phyloP scores from a whole-genome alignment of 2,329 filamentous ascomycete species.

The Fusarium irregulare region DNA sequence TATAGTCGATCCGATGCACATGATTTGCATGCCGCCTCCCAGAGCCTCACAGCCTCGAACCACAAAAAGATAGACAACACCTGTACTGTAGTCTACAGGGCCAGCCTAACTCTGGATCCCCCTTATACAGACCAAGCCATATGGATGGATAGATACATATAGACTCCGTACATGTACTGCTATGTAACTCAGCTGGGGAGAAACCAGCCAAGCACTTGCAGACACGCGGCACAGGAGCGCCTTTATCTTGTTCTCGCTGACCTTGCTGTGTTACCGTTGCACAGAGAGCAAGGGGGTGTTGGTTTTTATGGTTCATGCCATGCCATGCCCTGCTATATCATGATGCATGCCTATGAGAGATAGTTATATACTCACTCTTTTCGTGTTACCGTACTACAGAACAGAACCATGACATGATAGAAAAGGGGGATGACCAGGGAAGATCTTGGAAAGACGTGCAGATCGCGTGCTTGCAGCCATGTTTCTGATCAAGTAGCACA shows the following conservation, averaged over 20 bases:
- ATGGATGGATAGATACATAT: conserved; percentile 23
- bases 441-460: conserved; percentile 45
- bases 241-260: conserved; percentile 22
- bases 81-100: not conserved
- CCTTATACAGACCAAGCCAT: conserved; percentile 7
- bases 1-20: conserved; percentile 21
- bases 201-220: conserved; percentile 41
- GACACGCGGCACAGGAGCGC: conserved; percentile 38
- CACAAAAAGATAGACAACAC: not conserved
- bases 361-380: not conserved
- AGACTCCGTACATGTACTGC: conserved; percentile 17
- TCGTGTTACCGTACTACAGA: conserved; percentile 12
- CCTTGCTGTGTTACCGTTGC: conserved; percentile 24
- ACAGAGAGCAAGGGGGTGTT: conserved; percentile 11
- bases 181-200: conserved; percentile 14
- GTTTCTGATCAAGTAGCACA: conserved; percentile 48
- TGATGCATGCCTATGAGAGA: not conserved
- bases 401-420: not conserved
- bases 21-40: conserved; percentile 22
- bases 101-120: not conserved
- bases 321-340: not conserved
- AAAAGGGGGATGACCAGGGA: conserved; percentile 6
- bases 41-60: conserved; percentile 12
- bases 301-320: not conserved
- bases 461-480: conserved; percentile 48